Evolutionary conservation across 192 early-diverging fungal species (phyloP), one percentile per base, ranked within the genome.

Genomic region (Podila clonocystis): DNA sequence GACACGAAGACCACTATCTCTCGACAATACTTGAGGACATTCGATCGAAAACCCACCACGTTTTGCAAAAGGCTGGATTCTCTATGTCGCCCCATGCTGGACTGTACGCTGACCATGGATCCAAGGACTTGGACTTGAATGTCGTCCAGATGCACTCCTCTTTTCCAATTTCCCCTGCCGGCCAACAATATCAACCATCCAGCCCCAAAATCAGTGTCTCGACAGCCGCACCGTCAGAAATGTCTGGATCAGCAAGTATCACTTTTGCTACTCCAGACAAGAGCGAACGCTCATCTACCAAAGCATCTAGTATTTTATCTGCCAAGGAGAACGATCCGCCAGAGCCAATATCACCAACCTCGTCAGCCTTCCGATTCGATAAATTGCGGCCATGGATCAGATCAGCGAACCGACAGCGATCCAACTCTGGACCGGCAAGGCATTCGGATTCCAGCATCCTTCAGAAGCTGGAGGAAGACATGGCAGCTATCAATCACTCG

Each of bases 51-150:
- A 80, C 77, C 29, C 70, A 80, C 24, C 72, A 73, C 31, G 70
- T 68, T 9, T 70, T 80, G 4, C 65, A 68, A 55, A 72, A 69
- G 28, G 65, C 66, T 24, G 70, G 70, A 3, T 80, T 80, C 22
- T 80, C 77, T 5, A 80, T 73, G 36, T 70, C 77, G 15, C 77
- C 77, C 11, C 34, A 72, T 9, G 77, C 70, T n/a, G 77, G 70
- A 38, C 63, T 80, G 17, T 80, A 68, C 50, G 61, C 70, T 12
- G 77, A 79, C 24, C 69, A 69, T 13, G 70, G 38, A 13, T 67
- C 76, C 17, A 72, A 34, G 17, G 60, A 63, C n/a, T 19, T 50
- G 30, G 76, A 80, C 62, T 64, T 73, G 41, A 73, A 73, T 12
- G 76, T 72, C 3, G 62, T 80, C 4, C 70, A 65, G 28, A 67